Percentiles rank a stretch among this genome's conserved stretches.
phyloP scores from a whole-genome alignment of 768 basidiomycete species.

The Hygrophorus pudorinus region DNA sequence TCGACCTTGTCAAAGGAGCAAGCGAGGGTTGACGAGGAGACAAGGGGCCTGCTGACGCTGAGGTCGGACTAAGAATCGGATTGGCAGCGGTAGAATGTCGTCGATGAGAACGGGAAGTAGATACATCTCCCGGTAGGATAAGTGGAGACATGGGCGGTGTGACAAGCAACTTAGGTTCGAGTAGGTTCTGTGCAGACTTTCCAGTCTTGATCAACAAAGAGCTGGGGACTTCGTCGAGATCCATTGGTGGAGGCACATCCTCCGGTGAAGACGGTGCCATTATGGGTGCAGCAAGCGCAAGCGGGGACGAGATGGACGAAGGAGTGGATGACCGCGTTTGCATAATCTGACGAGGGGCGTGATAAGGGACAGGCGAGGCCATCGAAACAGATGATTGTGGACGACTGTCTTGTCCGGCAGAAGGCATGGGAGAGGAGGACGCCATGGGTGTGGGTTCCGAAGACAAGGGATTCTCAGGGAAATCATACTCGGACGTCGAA shows the following conservation, averaged over 20 bases:
- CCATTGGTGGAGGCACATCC: conserved; percentile 54
- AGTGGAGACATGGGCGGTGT: conserved; percentile 73
- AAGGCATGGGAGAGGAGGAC: conserved; percentile 36
- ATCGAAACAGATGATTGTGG: conserved; percentile 14
- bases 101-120: conserved; percentile 49
- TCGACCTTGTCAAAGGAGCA: conserved; percentile 68
- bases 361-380: conserved; percentile 17
- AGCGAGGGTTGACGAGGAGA: conserved; percentile 82
- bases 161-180: conserved; percentile 54
- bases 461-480: conserved; percentile 29
- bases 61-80: conserved; percentile 48
- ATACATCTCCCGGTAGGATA: conserved; percentile 38
- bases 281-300: conserved; percentile 79
- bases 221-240: conserved; percentile 42
- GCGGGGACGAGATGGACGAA: conserved; percentile 79
- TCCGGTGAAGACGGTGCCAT: conserved; percentile 56
- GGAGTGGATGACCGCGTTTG: conserved; percentile 81
- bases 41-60: conserved; percentile 36
- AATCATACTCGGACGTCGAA: conserved; percentile 57
- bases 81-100: conserved; percentile 64
- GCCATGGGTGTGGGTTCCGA: conserved; percentile 66
- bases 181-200: conserved; percentile 55
- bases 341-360: conserved; percentile 35
- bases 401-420: conserved; percentile 15
- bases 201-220: conserved; percentile 45